phyloP scores from a whole-genome alignment of 2,329 filamentous ascomycete genomes.

The Graphiopsis chlorocephala region DNA sequence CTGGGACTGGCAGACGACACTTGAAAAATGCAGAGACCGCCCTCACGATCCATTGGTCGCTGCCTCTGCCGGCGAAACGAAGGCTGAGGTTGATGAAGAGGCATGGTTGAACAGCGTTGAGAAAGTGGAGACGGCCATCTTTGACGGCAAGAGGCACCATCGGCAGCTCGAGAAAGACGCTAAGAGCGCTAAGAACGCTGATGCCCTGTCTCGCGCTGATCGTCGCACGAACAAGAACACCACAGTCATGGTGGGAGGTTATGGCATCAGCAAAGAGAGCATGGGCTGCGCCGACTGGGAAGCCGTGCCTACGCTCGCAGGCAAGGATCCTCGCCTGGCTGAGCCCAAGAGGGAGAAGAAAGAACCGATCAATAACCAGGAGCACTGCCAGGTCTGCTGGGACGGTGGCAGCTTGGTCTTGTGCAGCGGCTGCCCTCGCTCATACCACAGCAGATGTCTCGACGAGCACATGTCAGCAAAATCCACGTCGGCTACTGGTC shows the following conservation, averaged over 20 bases:
- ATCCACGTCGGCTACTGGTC: conserved; percentile 38
- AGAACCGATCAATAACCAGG: conserved; percentile 47
- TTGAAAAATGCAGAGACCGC: conserved; percentile 54
- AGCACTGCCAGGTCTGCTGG: conserved; percentile 53
- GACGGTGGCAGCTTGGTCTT: conserved; percentile 48
- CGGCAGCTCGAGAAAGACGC: conserved; percentile 36
- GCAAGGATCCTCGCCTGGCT: conserved; percentile 53
- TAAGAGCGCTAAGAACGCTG: conserved; percentile 32
- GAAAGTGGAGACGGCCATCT: conserved; percentile 55
- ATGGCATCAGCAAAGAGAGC: conserved; percentile 55
- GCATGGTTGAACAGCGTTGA: conserved; percentile 58
- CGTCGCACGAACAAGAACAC: conserved; percentile 57
- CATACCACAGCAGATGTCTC: conserved; percentile 54
- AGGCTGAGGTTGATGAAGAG: conserved; percentile 48
- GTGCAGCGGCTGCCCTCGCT: conserved; percentile 54
- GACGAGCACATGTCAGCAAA: conserved; percentile 40
- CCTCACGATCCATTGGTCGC: conserved; percentile 34
- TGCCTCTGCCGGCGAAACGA: not conserved
- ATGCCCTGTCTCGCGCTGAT: conserved; percentile 40
- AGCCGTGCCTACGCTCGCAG: conserved; percentile 56
- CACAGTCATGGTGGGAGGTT: conserved; percentile 57
- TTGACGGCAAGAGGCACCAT: conserved; percentile 54
- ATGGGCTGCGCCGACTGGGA: conserved; percentile 54
- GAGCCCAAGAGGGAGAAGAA: conserved; percentile 51
- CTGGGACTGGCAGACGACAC: conserved; percentile 56